A percentile compares a stretch with the other conserved stretches of the same genome.
phyloP scores from a whole-genome alignment of 148 eudicot species.

The Nepenthes mirabilis region DNA sequence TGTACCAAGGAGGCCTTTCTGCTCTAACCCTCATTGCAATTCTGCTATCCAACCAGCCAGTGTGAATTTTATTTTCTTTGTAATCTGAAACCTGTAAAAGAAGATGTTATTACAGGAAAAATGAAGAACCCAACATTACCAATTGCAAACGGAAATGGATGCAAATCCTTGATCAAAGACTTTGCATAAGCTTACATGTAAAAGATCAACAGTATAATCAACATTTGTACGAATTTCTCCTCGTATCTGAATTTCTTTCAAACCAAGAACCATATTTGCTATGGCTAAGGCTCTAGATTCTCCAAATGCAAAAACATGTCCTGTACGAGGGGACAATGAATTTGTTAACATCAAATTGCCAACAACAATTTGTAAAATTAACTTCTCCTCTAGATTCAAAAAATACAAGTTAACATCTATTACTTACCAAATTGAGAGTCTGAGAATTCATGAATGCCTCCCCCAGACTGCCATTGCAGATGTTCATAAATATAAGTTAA shows the following conservation, averaged over 20 bases:
- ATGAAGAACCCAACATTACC: neutral
- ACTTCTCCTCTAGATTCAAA: too few relatives aligned
- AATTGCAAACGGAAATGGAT: neutral
- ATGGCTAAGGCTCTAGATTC: constrained; percentile 94
- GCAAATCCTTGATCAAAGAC: neutral
- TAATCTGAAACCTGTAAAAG: constrained; percentile 77
- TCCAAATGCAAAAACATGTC: constrained; percentile 98
- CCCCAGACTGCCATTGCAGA: constrained; percentile 75
- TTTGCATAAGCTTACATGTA: constrained; percentile 49
- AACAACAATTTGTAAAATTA: too few relatives aligned
- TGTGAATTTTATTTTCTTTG: constrained; percentile 86
- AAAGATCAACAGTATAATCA: constrained; percentile 88
- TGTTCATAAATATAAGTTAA: constrained; percentile 8
- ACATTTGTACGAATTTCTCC: constrained; percentile 99
- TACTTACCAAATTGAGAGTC: constrained; percentile 98
- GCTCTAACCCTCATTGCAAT: constrained; percentile 99
- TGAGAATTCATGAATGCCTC: constrained; percentile 99
- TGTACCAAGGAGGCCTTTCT: constrained; percentile 99
- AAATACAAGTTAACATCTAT: neutral
- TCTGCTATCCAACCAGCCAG: constrained; percentile 99
- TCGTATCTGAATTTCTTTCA: constrained; percentile 95
- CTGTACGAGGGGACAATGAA: constrained; percentile 20
- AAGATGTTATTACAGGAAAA: neutral
- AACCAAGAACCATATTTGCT: constrained; percentile 98
- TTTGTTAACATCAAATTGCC: too few relatives aligned